phyloP scores from a whole-genome alignment of 495 filamentous ascomycete species.

The Aeminium ludgeri region DNA sequence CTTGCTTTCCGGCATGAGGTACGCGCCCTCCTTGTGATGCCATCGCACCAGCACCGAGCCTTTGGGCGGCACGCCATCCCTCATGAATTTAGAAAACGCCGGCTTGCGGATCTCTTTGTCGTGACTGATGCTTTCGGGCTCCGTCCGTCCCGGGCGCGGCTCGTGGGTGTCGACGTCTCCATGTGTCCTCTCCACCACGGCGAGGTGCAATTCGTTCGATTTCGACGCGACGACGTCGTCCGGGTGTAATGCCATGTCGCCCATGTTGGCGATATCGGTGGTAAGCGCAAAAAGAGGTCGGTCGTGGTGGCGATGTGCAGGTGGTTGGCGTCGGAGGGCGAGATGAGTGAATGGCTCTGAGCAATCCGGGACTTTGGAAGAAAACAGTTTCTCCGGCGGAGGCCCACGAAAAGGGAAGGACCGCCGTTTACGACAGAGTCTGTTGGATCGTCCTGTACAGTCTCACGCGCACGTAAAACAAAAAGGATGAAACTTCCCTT shows the following conservation, averaged over 20 bases:
- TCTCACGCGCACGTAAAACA: too few species aligned
- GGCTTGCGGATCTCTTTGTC: constrained; percentile 13
- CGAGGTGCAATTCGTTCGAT: constrained; percentile 16
- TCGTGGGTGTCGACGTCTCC: constrained; percentile 24
- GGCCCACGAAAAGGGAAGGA: too few species aligned
- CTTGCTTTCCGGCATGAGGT: constrained; percentile 19
- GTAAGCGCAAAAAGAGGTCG: not conserved
- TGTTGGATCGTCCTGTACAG: too few species aligned
- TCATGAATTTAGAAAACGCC: constrained; percentile 19
- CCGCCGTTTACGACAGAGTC: too few species aligned
- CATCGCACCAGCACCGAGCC: constrained; percentile 24
- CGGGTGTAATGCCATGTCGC: not conserved
- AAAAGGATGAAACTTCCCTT: too few species aligned
- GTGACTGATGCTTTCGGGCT: constrained; percentile 2
- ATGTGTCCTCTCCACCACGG: constrained; percentile 22
- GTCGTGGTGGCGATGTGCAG: not conserved
- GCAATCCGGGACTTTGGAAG: too few species aligned
- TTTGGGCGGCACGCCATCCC: constrained; percentile 22
- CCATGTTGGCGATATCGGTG: too few species aligned
- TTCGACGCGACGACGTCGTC: constrained; percentile 21
- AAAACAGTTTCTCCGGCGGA: too few species aligned
- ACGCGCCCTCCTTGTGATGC: constrained; percentile 11
- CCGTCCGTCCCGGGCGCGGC: constrained; percentile 18
- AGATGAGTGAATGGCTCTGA: not conserved
- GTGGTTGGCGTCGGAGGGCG: not conserved